These are phyloP conservation scores for Metschnikowia matae DNA, from an alignment of 805 yeast species.

Conservation along the genomic window DNA sequence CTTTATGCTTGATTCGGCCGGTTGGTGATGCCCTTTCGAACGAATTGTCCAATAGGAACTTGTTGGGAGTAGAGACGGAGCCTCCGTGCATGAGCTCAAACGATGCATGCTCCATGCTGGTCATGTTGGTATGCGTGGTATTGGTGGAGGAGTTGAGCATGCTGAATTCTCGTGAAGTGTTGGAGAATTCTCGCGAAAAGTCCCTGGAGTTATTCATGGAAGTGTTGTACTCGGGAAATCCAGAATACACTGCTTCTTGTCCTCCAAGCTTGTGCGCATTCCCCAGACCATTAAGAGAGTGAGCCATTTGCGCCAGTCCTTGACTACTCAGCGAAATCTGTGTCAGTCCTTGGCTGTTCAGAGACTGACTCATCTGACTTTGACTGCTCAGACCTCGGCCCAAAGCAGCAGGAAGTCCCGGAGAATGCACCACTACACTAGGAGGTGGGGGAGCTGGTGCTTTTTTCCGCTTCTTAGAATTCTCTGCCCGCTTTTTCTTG, in stretches of 20 bases:
- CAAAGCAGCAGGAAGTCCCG: neutral
- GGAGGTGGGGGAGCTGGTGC: neutral
- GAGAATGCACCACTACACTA: neutral
- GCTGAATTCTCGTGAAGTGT: slow-evolving; percentile 27
- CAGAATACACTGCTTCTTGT: no score
- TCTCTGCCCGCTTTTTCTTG: slow-evolving; percentile 13
- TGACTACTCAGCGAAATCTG: neutral
- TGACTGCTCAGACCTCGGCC: neutral
- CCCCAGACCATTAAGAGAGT: neutral
- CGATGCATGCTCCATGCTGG: slow-evolving; percentile 38
- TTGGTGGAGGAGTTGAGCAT: slow-evolving; percentile 26
- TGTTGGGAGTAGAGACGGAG: slow-evolving; percentile 38
- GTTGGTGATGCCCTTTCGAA: slow-evolving; percentile 38
- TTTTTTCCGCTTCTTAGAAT: slow-evolving; percentile 5
- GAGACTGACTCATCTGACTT: neutral
- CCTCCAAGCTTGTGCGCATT: neutral
- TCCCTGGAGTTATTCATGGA: slow-evolving; percentile 12
- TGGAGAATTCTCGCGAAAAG: slow-evolving; percentile 1
- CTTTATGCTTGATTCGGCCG: neutral
- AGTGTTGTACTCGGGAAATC: slow-evolving; percentile 17
- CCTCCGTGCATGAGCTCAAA: slow-evolving; percentile 35
- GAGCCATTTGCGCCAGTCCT: neutral
- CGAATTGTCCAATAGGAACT: slow-evolving; percentile 36
- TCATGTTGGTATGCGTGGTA: slow-evolving; percentile 27
- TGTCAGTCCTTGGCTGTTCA: neutral